Conservation (phyloP, 345 rosid species). For the Limnanthes douglasii region DNA sequence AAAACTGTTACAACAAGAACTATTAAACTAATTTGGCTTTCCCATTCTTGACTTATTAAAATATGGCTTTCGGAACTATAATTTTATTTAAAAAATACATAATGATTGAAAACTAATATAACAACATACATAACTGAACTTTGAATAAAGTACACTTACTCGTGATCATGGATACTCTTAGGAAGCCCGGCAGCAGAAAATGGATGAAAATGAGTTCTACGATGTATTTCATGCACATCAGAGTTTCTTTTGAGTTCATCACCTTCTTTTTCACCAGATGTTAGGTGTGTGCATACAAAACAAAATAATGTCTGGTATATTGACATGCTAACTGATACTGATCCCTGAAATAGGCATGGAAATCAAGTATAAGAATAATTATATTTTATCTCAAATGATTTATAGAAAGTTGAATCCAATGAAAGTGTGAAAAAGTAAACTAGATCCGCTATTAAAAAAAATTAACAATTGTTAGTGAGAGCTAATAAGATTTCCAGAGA, state of each 20-base stretch:
- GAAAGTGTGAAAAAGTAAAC: too few species aligned
- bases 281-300: constrained; percentile 71
- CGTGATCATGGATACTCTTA: constrained; percentile 55
- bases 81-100: too few species aligned
- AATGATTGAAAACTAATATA: not conserved
- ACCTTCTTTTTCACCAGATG: constrained; percentile 87
- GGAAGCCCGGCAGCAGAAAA: constrained; percentile 50
- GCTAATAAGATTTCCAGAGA: too few species aligned
- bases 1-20: too few species aligned
- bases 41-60: too few species aligned
- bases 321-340: constrained; percentile 90
- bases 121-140: not conserved
- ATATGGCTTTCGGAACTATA: too few species aligned
- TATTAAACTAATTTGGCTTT: too few species aligned
- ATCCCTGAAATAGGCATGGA: constrained; percentile 91
- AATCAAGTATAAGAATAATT: too few species aligned
- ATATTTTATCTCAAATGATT: too few species aligned
- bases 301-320: constrained; percentile 79
- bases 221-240: constrained; percentile 76
- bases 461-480: too few species aligned
- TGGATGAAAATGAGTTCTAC: constrained; percentile 61
- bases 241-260: constrained; percentile 81
- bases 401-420: too few species aligned
- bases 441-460: too few species aligned
- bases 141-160: constrained; percentile 30